Base-by-base conservation (phyloP, 2,329 filamentous ascomycete species). In the Tetracladium maxilliforme region DNA sequence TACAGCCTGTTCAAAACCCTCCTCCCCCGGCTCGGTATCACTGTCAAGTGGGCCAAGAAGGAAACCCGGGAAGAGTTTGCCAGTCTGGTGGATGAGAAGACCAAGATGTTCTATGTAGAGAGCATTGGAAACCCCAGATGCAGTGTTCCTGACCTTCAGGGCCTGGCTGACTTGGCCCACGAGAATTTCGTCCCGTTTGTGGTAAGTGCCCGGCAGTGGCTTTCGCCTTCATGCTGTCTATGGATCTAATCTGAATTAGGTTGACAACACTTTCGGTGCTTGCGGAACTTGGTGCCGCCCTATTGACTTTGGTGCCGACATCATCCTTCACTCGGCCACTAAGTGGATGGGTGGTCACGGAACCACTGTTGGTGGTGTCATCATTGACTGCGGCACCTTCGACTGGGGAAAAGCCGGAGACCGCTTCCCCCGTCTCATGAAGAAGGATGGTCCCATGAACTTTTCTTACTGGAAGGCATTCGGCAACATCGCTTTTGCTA, bases 261-360 rank as follows among this genome's bases (percentile, higher is more conserved):
- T 63, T 49, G 71, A 78, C 45, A 76, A 76, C 51, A 77, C 72
- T 8, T 76, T 78, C 34, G 71, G 70, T 15, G 70, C 70, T 14
- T 70, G 71, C 22, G 71, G 71, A 10, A 77, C 64, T 52, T 70
- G 70, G 41, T 49, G 55, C 32, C 59, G 64, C 6, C 71, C 71
- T 4, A 72, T 76, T 34, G 60, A 69, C 17, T 65, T 74, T 38
- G 72, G 47, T 23, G 72, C 66, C 21, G 71, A 77, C 35, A 76
- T 78, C 30, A 61, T 77, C 24, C 67, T 75, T 6, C 70, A 77
- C 50, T 70, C 63, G 21, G 70, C 68, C 4, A 75, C 44, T 2
- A 49, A 77, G 42, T 77, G 72, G 72, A 76, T 78, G 29, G 72
- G 72, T 25, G 71, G 71, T 14, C 72, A 78, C 40, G 71, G 72